Conservation (phyloP, 192 early-diverging fungal genomes). For the Coemansia aciculifera region DNA sequence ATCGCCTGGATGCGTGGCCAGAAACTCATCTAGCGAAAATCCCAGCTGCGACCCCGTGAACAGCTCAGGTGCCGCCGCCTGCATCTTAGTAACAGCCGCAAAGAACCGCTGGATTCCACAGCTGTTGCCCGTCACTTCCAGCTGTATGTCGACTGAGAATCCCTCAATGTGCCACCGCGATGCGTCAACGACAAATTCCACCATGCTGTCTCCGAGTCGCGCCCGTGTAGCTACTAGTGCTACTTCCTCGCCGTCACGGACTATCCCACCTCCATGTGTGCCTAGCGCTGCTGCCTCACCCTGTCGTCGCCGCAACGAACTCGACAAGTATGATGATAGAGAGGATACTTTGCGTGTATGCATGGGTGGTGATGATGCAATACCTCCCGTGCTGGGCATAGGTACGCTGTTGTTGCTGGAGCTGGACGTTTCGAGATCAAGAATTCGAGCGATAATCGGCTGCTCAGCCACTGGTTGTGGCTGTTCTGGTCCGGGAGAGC, state of each 20-base stretch:
- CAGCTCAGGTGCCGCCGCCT: slow-evolving; percentile 40
- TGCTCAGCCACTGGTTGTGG: slow-evolving; percentile 6
- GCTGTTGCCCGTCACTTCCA: slow-evolving; percentile 14
- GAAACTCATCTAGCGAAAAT: slow-evolving; percentile 12
- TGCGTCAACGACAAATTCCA: slow-evolving; percentile 49
- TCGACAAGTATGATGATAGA: slow-evolving; percentile 39
- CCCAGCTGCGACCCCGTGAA: slow-evolving; percentile 27
- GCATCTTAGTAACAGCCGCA: slow-evolving; percentile 17
- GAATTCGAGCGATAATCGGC: slow-evolving; percentile 26
- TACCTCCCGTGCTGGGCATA: not conserved
- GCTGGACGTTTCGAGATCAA: slow-evolving; percentile 15
- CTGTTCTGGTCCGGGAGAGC: not conserved
- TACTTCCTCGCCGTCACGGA: slow-evolving; percentile 49
- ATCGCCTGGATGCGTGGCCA: not conserved
- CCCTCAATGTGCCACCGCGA: slow-evolving; percentile 30
- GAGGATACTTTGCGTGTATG: slow-evolving; percentile 37
- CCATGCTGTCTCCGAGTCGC: slow-evolving; percentile 25
- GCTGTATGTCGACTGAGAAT: slow-evolving; percentile 13
- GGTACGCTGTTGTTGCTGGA: not conserved
- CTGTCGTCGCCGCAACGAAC: slow-evolving; percentile 39
- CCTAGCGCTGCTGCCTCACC: slow-evolving; percentile 26
- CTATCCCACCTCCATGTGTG: slow-evolving; percentile 47
- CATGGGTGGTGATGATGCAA: not conserved
- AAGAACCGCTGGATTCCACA: slow-evolving; percentile 17
- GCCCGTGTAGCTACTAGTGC: slow-evolving; percentile 35